A percentile compares a stretch with the other conserved stretches of the same genome.
Conservation (phyloP, 129 eudicot species). For the Flaveria bidentis region DNA sequence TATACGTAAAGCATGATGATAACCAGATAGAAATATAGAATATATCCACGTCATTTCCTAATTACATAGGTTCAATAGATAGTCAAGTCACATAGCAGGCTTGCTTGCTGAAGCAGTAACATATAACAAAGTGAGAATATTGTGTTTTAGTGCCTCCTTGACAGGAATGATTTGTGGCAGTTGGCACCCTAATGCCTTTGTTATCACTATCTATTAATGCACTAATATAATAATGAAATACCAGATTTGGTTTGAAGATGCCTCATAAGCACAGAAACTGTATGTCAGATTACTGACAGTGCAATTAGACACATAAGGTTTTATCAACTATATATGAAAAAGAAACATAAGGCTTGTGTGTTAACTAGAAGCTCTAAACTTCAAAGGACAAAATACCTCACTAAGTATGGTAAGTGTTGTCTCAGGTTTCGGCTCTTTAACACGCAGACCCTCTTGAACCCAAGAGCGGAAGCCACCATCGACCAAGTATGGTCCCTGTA, state of each 20-base stretch:
- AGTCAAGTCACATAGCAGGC: constrained; percentile 3
- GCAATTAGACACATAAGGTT: not conserved
- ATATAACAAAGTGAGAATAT: not conserved
- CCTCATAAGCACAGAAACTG: not conserved
- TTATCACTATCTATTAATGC: not conserved
- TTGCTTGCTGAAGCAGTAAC: constrained; percentile 5
- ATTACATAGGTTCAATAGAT: not conserved
- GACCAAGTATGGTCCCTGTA: constrained; percentile 74
- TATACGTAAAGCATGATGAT: not conserved
- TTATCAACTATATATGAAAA: not conserved
- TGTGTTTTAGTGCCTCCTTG: not conserved
- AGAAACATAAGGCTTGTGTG: constrained; percentile 6
- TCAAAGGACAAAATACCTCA: constrained; percentile 54
- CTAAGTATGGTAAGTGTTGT: constrained; percentile 84
- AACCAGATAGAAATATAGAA: not conserved
- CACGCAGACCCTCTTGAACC: constrained; percentile 81
- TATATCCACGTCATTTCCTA: constrained; percentile 9
- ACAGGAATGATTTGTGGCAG: not conserved
- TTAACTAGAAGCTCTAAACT: constrained; percentile 4
- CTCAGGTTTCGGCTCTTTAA: constrained; percentile 83
- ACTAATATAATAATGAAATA: constrained; percentile 2
- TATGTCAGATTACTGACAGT: not conserved
- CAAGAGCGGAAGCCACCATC: constrained; percentile 92
- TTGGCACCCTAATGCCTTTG: not conserved
- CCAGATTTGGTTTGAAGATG: not conserved